Percentiles rank a stretch among this genome's conserved stretches.
Evolutionary conservation across 768 basidiomycete species (phyloP).

Genomic region (Pleurotus salmoneostramineus): DNA sequence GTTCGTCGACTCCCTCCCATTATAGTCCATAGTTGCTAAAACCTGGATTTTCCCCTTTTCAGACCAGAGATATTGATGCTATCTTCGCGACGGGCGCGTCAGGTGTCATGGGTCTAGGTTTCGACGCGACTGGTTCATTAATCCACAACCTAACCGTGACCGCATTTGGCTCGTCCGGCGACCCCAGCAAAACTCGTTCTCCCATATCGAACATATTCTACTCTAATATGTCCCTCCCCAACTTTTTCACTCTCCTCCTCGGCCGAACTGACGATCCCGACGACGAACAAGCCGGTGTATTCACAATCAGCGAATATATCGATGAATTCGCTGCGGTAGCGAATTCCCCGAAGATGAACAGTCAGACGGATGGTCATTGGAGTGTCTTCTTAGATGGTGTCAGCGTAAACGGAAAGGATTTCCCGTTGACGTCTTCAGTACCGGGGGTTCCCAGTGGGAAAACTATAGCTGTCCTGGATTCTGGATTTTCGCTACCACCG

Average conservation of each 20-base stretch:
- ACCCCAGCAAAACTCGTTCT: constrained; percentile 38
- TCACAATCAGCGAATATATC: constrained; percentile 60
- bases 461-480: constrained; percentile 61
- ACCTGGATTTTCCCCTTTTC: background rate
- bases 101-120: constrained; percentile 2
- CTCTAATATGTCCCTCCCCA: constrained; percentile 52
- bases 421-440: constrained; percentile 44
- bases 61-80: background rate
- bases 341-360: constrained; percentile 45
- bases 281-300: constrained; percentile 50
- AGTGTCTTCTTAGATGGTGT: constrained; percentile 45
- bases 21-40: background rate
- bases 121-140: background rate
- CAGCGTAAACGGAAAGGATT: constrained; percentile 51
- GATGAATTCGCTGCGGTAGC: constrained; percentile 44
- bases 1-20: background rate
- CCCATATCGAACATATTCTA: constrained; percentile 64
- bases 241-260: constrained; percentile 61
- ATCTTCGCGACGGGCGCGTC: background rate
- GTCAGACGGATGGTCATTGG: constrained; percentile 54
- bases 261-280: constrained; percentile 54
- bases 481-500: constrained; percentile 67
- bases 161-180: constrained; percentile 24
- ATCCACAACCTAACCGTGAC: constrained; percentile 32
- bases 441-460: constrained; percentile 31